Conservation (phyloP, 1,139 yeast species). For the Lodderomyces jiufengensis region DNA sequence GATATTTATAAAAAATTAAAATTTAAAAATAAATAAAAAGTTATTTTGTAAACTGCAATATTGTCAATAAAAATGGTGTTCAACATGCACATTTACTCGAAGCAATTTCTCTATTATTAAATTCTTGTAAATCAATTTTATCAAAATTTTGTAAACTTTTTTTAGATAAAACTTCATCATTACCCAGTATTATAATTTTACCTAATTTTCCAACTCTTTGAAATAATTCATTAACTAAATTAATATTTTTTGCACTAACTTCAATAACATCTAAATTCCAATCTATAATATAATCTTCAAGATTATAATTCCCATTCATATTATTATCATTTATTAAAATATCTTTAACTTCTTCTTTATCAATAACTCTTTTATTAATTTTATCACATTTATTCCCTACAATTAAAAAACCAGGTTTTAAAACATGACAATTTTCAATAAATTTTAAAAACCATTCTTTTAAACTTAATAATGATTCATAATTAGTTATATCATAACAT, state of each 20-base stretch:
- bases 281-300: conserved; percentile 35
- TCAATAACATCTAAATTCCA: conserved; percentile 44
- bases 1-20: too few species aligned
- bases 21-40: too few species aligned
- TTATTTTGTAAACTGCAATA: too few species aligned
- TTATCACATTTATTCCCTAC: conserved; percentile 57
- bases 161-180: conserved; percentile 8
- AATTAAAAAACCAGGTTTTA: conserved; percentile 46
- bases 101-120: conserved; percentile 3
- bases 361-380: conserved; percentile 35
- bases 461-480: conserved; percentile 50
- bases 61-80: conserved; percentile 2
- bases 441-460: conserved; percentile 53
- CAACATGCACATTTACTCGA: conserved; percentile 25
- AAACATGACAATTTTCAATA: conserved; percentile 47
- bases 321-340: conserved; percentile 30
- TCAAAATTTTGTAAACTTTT: conserved; percentile 36
- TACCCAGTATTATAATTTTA: conserved; percentile 17
- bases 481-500: conserved; percentile 55
- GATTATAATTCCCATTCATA: conserved; percentile 15
- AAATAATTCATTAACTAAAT: conserved; percentile 39
- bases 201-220: conserved; percentile 44
- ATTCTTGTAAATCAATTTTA: conserved; percentile 29
- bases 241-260: conserved; percentile 39
- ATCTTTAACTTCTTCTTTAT: conserved; percentile 39